Evolutionary conservation across 805 yeast species (phyloP), one percentile per base, ranked within the genome.

Genomic region (Wickerhamiella parazyma): DNA sequence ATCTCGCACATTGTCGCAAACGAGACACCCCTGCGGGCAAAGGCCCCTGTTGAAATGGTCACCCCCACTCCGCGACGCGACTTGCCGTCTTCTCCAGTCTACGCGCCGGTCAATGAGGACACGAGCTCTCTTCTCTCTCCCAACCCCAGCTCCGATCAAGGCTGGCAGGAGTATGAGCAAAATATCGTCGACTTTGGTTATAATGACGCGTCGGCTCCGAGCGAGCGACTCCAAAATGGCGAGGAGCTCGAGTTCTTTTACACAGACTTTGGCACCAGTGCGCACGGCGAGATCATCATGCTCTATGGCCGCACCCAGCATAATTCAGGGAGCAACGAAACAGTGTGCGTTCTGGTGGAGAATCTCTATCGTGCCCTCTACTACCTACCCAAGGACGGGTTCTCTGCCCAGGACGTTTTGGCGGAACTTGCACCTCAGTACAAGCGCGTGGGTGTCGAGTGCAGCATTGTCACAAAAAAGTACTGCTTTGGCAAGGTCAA

Each of bases 401-500:
- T 25, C 11, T 46, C 47, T 14, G 49, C 48, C 2, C 65, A 66
- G 55, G 94, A 86, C 48, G 80, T 87, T 12, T 77, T 78, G 50
- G 80, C 76, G 12, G 96, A 89, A 59, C 71, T 89, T 19, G 64
- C 75, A 12, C 82, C 82, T 0, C 58, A 83, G 69, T 28, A 11
- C 16, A 28, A 28, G 16, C 33, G 21, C 33, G 35, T 19, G 6
- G 38, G 38, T 21, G 67, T 85, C 44, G 77, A 74, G 48, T 76
- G 91, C 9, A 83, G 76, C 59, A 78, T 87, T 0, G 80, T 76
- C 51, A 65, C 56, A 8, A 81, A 70, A 69, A 83, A 82, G 58
- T 89, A 89, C 62, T 91, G 96, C 1, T 91, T 91, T 65, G 96
- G 89, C 56, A 58, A 80, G 17, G 75, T 28, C 14, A 16, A n/a